Evolutionary conservation across 208 protist genomes (phyloP).

Genomic region (Acanthamoeba triangularis): DNA sequence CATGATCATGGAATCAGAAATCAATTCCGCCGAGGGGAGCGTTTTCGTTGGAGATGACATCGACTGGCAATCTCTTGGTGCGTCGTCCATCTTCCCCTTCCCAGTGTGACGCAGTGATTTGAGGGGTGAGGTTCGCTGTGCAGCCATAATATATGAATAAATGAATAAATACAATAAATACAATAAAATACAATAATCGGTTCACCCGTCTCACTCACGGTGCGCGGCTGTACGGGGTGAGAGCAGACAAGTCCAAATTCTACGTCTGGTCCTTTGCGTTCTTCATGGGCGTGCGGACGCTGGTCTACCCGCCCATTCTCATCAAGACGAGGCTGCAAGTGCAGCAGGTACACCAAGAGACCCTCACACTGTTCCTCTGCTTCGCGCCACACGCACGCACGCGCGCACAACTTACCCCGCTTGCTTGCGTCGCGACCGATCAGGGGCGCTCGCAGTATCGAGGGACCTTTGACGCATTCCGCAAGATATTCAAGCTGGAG

Average conservation of each 20-base stretch:
- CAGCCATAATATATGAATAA: background rate
- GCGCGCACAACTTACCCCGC: background rate
- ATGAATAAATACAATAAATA: background rate
- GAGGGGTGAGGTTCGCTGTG: background rate
- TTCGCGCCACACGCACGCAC: background rate
- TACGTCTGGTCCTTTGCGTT: conserved; percentile 12
- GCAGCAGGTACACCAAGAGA: background rate
- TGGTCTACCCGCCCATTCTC: conserved; percentile 60
- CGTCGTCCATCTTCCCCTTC: background rate
- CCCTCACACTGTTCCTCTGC: background rate
- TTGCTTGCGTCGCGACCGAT: background rate
- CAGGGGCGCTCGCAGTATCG: conserved; percentile 46
- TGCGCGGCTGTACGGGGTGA: background rate
- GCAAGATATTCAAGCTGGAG: conserved; percentile 32
- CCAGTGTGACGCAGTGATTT: background rate
- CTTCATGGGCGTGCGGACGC: conserved; percentile 66
- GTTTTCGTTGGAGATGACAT: conserved; percentile 53
- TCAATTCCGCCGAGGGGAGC: conserved; percentile 26
- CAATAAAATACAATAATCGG: background rate
- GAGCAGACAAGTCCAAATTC: conserved; percentile 64
- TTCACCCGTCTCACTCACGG: background rate
- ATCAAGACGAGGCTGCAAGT: conserved; percentile 55
- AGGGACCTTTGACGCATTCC: conserved; percentile 48
- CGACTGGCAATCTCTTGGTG: conserved; percentile 63
- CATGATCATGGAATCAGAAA: conserved; percentile 20